Percentiles rank a stretch among this genome's conserved stretches.
Conservation (phyloP, 495 filamentous ascomycete genomes). For the Aspergillus asperescens region DNA sequence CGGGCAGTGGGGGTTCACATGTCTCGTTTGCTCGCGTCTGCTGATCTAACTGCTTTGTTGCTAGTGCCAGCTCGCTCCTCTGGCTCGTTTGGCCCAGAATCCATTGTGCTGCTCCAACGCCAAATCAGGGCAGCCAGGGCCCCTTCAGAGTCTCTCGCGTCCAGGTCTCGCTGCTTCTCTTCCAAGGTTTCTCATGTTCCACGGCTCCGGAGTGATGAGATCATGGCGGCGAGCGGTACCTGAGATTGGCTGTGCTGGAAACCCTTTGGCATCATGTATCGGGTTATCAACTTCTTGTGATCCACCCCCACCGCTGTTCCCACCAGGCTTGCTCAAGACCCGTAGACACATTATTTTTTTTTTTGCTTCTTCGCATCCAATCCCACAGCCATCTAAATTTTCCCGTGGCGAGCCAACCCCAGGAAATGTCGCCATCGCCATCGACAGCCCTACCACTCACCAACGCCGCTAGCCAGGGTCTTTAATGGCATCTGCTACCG, state of each 20-base stretch:
- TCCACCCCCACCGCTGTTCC: background rate
- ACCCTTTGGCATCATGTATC: too few species aligned
- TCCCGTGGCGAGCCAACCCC: background rate
- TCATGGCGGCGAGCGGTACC: background rate
- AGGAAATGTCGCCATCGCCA: background rate
- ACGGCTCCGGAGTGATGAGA: background rate
- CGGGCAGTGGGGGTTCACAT: conserved; percentile 7
- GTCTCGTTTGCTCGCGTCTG: background rate
- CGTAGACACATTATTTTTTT: background rate
- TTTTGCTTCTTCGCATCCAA: background rate
- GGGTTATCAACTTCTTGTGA: too few species aligned
- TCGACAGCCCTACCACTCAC: background rate
- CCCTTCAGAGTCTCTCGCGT: too few species aligned
- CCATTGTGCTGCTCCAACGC: background rate
- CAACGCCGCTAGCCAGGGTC: too few species aligned
- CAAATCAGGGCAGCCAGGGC: background rate
- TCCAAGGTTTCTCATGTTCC: background rate
- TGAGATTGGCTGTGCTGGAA: background rate
- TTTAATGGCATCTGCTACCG: too few species aligned
- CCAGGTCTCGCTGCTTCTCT: background rate
- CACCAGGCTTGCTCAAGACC: background rate
- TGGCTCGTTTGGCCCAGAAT: background rate
- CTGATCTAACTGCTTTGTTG: background rate
- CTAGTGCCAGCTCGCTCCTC: background rate
- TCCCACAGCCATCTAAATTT: background rate